A percentile compares a stretch with the other conserved stretches of the same genome.
phyloP scores from a whole-genome alignment of 2,329 filamentous ascomycete species.

The Orbilia ellipsospora region DNA sequence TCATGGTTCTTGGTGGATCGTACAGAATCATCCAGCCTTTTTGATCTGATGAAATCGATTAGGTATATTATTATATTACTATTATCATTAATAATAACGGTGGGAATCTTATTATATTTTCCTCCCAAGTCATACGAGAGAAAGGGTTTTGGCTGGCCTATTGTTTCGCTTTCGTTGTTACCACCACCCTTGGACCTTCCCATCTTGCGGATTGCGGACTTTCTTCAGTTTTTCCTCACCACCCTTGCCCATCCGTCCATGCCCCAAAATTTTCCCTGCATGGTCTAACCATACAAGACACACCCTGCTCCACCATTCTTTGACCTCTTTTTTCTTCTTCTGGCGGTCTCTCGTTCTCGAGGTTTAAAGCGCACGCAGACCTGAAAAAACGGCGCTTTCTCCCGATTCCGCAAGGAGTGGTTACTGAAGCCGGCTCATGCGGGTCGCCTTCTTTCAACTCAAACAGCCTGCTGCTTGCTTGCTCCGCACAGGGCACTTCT shows the following conservation, averaged over 20 bases:
- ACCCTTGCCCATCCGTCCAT: slow-evolving; percentile 37
- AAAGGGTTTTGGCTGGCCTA: too few species aligned
- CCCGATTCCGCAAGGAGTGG: slow-evolving; percentile 55
- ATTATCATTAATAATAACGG: too few species aligned
- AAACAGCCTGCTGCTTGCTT: slow-evolving; percentile 42
- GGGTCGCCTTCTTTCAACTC: slow-evolving; percentile 55
- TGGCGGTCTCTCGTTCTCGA: slow-evolving; percentile 19
- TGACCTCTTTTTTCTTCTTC: slow-evolving; percentile 36
- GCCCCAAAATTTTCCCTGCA: slow-evolving; percentile 44
- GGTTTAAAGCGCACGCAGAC: slow-evolving; percentile 54
- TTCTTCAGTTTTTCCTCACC: slow-evolving; percentile 27
- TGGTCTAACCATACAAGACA: slow-evolving; percentile 48
- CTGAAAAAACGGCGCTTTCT: slow-evolving; percentile 56
- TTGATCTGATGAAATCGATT: slow-evolving; percentile 4
- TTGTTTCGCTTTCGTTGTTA: neutral
- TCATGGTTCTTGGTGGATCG: slow-evolving; percentile 17
- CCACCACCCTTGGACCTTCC: slow-evolving; percentile 36
- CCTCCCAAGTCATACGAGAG: too few species aligned
- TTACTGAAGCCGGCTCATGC: slow-evolving; percentile 55
- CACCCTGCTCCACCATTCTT: slow-evolving; percentile 53
- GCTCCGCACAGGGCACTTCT: slow-evolving; percentile 11
- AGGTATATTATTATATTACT: neutral
- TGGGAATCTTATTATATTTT: too few species aligned
- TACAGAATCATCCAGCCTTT: slow-evolving; percentile 19
- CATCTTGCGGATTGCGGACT: slow-evolving; percentile 36